phyloP scores from a whole-genome alignment of 202 grass and related monocot genomes.

The Hordeum pubiflorum region DNA sequence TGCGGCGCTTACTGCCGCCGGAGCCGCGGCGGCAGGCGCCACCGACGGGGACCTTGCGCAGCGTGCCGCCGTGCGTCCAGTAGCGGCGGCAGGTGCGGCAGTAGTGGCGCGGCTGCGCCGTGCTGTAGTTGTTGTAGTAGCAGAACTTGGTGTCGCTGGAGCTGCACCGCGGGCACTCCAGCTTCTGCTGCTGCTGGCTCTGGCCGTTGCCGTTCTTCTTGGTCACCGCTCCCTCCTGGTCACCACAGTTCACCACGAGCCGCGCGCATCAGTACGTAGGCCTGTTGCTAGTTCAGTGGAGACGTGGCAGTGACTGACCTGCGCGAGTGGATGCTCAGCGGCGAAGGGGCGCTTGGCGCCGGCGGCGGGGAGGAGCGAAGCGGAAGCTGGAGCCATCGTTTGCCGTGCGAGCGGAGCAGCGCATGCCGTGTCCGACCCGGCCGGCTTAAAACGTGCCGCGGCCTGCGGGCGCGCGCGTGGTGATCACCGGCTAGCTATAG shows the following conservation, averaged over 20 bases:
- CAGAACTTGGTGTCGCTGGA: conserved; percentile 80
- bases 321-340: background rate
- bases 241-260: background rate
- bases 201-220: background rate
- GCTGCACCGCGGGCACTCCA: conserved; percentile 37
- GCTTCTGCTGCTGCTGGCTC: background rate
- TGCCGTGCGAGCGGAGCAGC: background rate
- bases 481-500: background rate
- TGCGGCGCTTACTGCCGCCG: conserved; percentile 26
- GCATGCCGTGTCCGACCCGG: conserved; percentile 18
- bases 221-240: background rate
- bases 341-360: conserved; percentile 9
- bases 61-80: conserved; percentile 88
- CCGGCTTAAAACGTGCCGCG: background rate
- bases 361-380: background rate
- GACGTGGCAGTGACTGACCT: background rate
- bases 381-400: conserved; percentile 31
- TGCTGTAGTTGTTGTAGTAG: conserved; percentile 98
- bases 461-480: background rate
- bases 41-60: conserved; percentile 78
- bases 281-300: too few species aligned
- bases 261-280: background rate
- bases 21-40: conserved; percentile 44
- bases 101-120: conserved; percentile 68
- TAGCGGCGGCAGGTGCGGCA: conserved; percentile 88